Evolutionary conservation across 441 rosid species (phyloP), one percentile per base, ranked within the genome.

Genomic region (Manihot esculenta): DNA sequence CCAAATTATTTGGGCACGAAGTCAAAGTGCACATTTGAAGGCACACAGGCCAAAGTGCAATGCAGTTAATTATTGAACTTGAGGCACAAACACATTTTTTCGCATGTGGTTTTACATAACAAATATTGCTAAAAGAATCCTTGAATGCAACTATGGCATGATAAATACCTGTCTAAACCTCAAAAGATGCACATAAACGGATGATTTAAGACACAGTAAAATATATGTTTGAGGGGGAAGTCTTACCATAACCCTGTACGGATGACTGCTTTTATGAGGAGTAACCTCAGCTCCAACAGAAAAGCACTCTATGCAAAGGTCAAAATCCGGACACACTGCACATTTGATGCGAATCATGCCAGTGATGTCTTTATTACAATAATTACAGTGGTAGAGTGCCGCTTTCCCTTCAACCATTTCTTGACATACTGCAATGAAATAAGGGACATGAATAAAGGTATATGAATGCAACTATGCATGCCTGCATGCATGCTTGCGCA

Each of bases 301-400:
- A 54, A 92, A 92, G 72, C 99, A 94, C 77, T 90, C 97, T 1
- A 94, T 72, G 70, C 99, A 94, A 65, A 94, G 99, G 78, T 94
- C 99, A 77, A 88, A 94, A 83, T 92, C 96, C 6, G 84, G 80
- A 70, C 99, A 94, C 41, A 85, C 70, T 27, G 92, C 98, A 79
- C 98, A 92, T 79, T 84, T 94, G 61, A 92, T 80, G 50, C 98
- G 97, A 77, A 92, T 74, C 80, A 76, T 76, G 51, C 96, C 96
- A 23, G 97, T 85, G 7, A 94, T 66, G 75, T 94, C 96, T 84
- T 92, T 94, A 69, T 83, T 78, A 76, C 99, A 94, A 63, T 90
- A 90, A 81, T 92, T 94, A 70, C 99, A 94, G 68, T 92, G 92
- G 84, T 90, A 94, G 18, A 88, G 76, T 0, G 89, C 87, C 35